Base-by-base conservation (phyloP, 495 filamentous ascomycete species). In the Thermothielavioides terrestris region DNA sequence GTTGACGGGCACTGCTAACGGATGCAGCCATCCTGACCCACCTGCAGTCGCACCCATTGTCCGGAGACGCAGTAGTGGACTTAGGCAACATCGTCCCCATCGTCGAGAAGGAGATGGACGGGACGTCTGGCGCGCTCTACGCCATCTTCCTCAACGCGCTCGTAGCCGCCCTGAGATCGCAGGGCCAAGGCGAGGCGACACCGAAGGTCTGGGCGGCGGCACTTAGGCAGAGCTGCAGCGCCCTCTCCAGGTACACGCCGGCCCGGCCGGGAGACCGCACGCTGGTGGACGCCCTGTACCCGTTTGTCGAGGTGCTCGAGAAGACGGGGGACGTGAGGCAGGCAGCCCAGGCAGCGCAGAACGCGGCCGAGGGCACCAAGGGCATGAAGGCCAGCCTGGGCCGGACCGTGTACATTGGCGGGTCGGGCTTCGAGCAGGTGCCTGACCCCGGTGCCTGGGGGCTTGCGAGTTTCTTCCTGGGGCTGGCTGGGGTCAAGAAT, bases 61-160 rank as follows among this genome's bases (percentile, higher is more conserved):
- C 74, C 1, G 77, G 81, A 17, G 92, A 98, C 56, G 75, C 77
- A 7, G 81, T 89, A 7, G 60, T 81, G 26, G 82, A 88, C 22
- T 69, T 97, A 14, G 75, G 82, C 45, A 78, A 76, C 52, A 86
- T 98, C 46, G 83, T 85, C n/a, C 77, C 76, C 7, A 78, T 89
- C 4, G 81, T 97, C n/a, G 92, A 98, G 63, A 82, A 68, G 34
- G 80, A 73, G 35, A 98, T 98, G 92, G 92, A 95, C 61, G 92
- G 92, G 41, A 98, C 92, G 10, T 95, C 89, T 0, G 92, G 92
- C 2, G 92, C 94, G 5, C 73, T 98, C 23, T 96, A 94, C 65
- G 86, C 89, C 31, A 98, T 98, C 55, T 98, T 95, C 75, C 76
- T 98, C 44, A 95, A 95, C 64, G 81, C 90, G 0, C 81, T 98